Conservation (phyloP, 345 rosid species). For the Murraya paniculata region DNA sequence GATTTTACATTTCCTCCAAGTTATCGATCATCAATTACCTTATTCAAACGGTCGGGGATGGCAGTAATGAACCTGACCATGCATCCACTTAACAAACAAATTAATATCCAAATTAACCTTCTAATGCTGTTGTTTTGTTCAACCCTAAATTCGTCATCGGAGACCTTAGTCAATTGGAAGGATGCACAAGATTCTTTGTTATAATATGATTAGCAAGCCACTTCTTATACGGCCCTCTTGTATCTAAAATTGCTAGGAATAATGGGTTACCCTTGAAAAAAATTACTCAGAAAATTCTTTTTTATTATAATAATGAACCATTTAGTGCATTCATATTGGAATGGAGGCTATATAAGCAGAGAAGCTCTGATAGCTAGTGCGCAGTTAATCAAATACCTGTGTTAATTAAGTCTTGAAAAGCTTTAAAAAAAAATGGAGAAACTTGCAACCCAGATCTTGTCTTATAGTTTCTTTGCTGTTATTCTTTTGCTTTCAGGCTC, state of each 20-base stretch:
- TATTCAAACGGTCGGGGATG: not conserved
- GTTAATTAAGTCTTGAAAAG: not conserved
- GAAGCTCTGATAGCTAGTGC: not conserved
- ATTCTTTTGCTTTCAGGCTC: slow-evolving; percentile 14
- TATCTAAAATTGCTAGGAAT: not conserved
- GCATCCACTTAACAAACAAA: not conserved
- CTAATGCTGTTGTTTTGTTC: not conserved
- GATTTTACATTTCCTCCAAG: not conserved
- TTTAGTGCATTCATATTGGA: not conserved
- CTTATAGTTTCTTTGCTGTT: slow-evolving; percentile 22
- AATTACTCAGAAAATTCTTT: not conserved
- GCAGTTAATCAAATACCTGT: not conserved
- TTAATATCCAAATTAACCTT: not conserved
- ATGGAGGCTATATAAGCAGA: slow-evolving; percentile 5
- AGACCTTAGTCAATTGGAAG: not conserved
- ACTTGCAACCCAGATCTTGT: slow-evolving; percentile 16
- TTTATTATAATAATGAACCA: not conserved
- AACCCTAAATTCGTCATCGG: slow-evolving; percentile 1
- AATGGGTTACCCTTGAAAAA: not conserved
- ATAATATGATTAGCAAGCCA: not conserved
- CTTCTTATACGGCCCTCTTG: not conserved
- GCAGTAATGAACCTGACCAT: not conserved
- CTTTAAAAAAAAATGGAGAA: slow-evolving; percentile 20
- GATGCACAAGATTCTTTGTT: not conserved
- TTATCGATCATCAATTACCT: not conserved